These are phyloP conservation scores for Stenocarpella maydis DNA, from an alignment of 2,329 filamentous ascomycete species.

Conservation along the genomic window DNA sequence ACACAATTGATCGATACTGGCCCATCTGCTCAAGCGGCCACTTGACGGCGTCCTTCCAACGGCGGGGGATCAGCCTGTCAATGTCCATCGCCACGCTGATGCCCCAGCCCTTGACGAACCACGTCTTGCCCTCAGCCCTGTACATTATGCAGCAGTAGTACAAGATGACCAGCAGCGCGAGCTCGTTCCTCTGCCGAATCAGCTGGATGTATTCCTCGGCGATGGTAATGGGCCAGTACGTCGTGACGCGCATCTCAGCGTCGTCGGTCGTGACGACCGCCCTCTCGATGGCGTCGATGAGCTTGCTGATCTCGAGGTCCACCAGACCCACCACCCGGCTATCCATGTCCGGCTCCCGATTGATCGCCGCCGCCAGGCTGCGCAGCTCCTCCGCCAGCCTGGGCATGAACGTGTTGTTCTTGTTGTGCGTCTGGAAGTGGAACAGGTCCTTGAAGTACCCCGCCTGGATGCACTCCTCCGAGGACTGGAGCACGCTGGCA, in stretches of 20 bases:
- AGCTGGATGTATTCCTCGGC: constrained; percentile 39
- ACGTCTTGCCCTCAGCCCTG: constrained; percentile 35
- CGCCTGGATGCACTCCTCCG: constrained; percentile 36
- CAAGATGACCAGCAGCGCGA: constrained; percentile 37
- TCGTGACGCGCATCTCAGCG: constrained; percentile 38
- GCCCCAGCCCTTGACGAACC: constrained; percentile 36
- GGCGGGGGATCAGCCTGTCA: constrained; percentile 22
- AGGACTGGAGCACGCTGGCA: constrained; percentile 42
- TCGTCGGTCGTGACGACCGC: constrained; percentile 33
- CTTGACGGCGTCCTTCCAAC: constrained; percentile 26
- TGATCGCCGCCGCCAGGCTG: constrained; percentile 7
- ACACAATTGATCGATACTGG: constrained; percentile 9
- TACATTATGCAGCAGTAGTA: constrained; percentile 40
- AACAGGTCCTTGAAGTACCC: constrained; percentile 40
- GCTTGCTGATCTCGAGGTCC: constrained; percentile 31
- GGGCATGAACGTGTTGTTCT: constrained; percentile 26
- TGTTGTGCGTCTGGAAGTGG: constrained; percentile 25
- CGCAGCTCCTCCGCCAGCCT: constrained; percentile 30
- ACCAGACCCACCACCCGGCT: constrained; percentile 20
- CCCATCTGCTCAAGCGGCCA: constrained; percentile 32
- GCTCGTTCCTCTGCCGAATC: constrained; percentile 36
- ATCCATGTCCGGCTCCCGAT: constrained; percentile 19
- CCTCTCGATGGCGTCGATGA: constrained; percentile 34
- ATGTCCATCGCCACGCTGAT: constrained; percentile 12
- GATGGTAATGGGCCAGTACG: constrained; percentile 39